A percentile compares a stretch with the other conserved stretches of the same genome.
These are phyloP conservation scores for Fusarium zealandicum DNA, from an alignment of 2,329 filamentous ascomycete genomes.

Conservation along the genomic window DNA sequence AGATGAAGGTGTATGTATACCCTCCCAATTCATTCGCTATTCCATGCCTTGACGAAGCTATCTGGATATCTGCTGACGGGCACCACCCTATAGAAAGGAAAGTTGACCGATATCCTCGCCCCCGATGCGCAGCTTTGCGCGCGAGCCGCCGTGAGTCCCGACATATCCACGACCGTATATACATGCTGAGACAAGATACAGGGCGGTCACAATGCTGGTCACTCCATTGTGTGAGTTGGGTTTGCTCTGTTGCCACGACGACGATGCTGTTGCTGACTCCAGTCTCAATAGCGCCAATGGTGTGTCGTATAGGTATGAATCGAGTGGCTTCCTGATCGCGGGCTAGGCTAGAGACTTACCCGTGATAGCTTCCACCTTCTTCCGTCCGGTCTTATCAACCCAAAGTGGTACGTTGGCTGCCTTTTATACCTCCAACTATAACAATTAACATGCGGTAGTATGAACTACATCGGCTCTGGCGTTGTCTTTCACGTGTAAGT, in stretches of 20 bases:
- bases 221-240: slow-evolving; percentile 18
- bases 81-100: slow-evolving; percentile 7
- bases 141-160: slow-evolving; percentile 7
- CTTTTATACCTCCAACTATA: not conserved
- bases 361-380: slow-evolving; percentile 13
- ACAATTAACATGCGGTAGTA: slow-evolving; percentile 35
- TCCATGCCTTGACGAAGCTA: no score
- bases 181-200: slow-evolving; percentile 7
- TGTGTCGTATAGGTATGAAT: slow-evolving; percentile 8
- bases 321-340: no score
- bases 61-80: not conserved
- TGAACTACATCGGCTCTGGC: slow-evolving; percentile 77
- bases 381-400: slow-evolving; percentile 14
- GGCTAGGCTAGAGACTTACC: not conserved
- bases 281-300: not conserved
- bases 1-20: slow-evolving; percentile 4
- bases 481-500: slow-evolving; percentile 68
- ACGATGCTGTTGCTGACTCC: not conserved
- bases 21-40: not conserved
- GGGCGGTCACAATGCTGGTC: slow-evolving; percentile 26
- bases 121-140: slow-evolving; percentile 7
- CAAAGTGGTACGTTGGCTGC: not conserved
- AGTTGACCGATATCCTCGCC: slow-evolving; percentile 14
- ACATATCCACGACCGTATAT: not conserved
- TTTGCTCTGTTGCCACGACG: not conserved